phyloP scores from a whole-genome alignment of 371 early-diverging fungal genomes.

The Funneliformis caledonium region DNA sequence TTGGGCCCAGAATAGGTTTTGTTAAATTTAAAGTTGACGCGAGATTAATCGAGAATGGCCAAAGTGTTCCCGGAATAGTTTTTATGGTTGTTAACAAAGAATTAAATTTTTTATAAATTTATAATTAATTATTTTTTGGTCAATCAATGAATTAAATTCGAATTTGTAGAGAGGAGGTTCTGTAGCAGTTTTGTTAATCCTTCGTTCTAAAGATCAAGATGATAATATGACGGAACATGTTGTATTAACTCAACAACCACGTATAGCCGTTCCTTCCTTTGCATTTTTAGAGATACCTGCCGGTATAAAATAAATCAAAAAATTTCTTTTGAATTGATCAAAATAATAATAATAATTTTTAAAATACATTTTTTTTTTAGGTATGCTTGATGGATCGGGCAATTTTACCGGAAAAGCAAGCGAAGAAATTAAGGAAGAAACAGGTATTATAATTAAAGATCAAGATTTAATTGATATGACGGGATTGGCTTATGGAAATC shows the following conservation, averaged over 20 bases:
- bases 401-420: slow-evolving; percentile 60
- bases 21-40: slow-evolving; percentile 73
- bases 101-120: slow-evolving; percentile 22
- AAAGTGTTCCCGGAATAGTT: slow-evolving; percentile 72
- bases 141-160: background rate
- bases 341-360: background rate
- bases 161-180: slow-evolving; percentile 71
- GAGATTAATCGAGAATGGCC: slow-evolving; percentile 52
- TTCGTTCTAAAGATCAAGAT: slow-evolving; percentile 50
- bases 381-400: slow-evolving; percentile 83
- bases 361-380: background rate
- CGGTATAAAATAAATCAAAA: slow-evolving; percentile 42
- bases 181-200: slow-evolving; percentile 71
- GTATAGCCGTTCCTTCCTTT: slow-evolving; percentile 69
- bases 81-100: slow-evolving; percentile 64
- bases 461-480: slow-evolving; percentile 74
- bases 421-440: slow-evolving; percentile 54
- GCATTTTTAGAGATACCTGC: slow-evolving; percentile 79
- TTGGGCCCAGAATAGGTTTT: slow-evolving; percentile 74
- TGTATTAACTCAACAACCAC: slow-evolving; percentile 76
- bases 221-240: slow-evolving; percentile 55
- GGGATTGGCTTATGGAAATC: slow-evolving; percentile 55
- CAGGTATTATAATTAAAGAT: slow-evolving; percentile 64
- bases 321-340: background rate
- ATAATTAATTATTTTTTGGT: background rate